These are phyloP conservation scores for Chlamydomonas sphaeroides DNA, from an alignment of 139 green algal genomes.

Conservation along the genomic window DNA sequence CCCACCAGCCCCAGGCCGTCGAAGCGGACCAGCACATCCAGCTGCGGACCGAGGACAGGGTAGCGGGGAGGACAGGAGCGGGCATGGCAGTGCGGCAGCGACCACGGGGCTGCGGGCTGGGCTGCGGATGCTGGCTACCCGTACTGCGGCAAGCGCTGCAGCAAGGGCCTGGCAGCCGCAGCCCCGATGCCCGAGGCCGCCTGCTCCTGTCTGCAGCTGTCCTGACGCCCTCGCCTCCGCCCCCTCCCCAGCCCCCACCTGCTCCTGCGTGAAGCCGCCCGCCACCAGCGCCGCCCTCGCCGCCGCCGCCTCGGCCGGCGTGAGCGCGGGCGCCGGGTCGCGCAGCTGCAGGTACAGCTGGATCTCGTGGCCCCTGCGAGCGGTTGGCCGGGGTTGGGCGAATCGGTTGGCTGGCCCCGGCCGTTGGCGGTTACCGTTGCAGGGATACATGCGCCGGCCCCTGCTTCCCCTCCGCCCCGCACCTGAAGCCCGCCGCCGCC, in stretches of 20 bases:
- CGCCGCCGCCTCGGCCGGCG: constrained; percentile 15
- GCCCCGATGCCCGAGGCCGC: too few species aligned
- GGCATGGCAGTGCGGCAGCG: too few species aligned
- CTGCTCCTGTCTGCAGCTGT: too few species aligned
- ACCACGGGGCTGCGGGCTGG: too few species aligned
- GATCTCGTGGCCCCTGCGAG: constrained; percentile 21
- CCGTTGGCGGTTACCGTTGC: not conserved
- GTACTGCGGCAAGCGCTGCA: too few species aligned
- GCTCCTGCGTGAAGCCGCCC: not conserved
- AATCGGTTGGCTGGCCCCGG: too few species aligned
- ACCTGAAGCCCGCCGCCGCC: constrained; percentile 27
- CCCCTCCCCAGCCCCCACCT: not conserved
- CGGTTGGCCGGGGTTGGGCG: not conserved
- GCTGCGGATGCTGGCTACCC: too few species aligned
- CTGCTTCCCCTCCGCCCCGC: not conserved
- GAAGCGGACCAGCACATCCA: not conserved
- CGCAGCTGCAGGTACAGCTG: constrained; percentile 17
- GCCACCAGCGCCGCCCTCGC: not conserved
- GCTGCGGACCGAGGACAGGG: too few species aligned
- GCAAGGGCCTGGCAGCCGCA: too few species aligned
- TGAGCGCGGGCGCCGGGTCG: constrained; percentile 27
- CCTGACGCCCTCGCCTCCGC: too few species aligned
- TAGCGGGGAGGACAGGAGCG: too few species aligned
- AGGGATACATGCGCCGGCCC: not conserved
- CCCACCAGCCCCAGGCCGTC: constrained; percentile 22